Base-by-base conservation (phyloP, 331 rosid genomes). In the Phaseolus coccineus region DNA sequence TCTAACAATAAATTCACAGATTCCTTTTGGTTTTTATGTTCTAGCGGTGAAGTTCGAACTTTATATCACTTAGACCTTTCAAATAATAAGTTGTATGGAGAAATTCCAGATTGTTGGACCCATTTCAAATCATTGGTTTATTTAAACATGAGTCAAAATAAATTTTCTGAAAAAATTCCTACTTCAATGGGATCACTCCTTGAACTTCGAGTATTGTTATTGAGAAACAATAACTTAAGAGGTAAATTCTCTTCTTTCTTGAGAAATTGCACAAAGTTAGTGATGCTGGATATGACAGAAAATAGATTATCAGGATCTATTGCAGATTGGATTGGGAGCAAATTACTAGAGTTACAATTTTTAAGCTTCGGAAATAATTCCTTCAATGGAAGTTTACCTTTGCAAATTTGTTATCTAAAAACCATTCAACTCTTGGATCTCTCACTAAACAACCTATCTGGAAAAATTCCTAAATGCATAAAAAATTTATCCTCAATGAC, bases 21-120 rank as follows among this genome's bases (percentile, higher is more conserved):
- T 33, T 33, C 0, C 4, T 4, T 3, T 33, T 33, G 4, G 4
- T 33, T 4, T 33, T 33, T 33, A 4, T 33, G 37, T 3, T 33
- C 37, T 4, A 0, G 37, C 3, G 37, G 37, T 33, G 37, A 3
- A 33, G 37, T 5, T 4, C 0, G 4, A 33, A 3, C 37, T 33
- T 33, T 33, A 33, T 33, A 33, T 3, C 37, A 33, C 3, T 33
- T 33, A 33, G 37, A 33, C 37, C 5, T 33, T 33, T 33, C 37
- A 33, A 33, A 33, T 33, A 33, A 33, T 4, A 33, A 16, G 0
- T n/a, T 77, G 27, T 67, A 12, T 4, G 58, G 58, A 24, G 6
- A 40, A 14, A 50, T 77, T 53, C 75, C 81, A 6, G 33, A 77
- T 40, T 77, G 75, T n/a, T 68, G 55, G 75, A 67, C 24, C 27